These are phyloP conservation scores for Volvox carteri DNA, from an alignment of 163 green algal species.

Conservation along the genomic window DNA sequence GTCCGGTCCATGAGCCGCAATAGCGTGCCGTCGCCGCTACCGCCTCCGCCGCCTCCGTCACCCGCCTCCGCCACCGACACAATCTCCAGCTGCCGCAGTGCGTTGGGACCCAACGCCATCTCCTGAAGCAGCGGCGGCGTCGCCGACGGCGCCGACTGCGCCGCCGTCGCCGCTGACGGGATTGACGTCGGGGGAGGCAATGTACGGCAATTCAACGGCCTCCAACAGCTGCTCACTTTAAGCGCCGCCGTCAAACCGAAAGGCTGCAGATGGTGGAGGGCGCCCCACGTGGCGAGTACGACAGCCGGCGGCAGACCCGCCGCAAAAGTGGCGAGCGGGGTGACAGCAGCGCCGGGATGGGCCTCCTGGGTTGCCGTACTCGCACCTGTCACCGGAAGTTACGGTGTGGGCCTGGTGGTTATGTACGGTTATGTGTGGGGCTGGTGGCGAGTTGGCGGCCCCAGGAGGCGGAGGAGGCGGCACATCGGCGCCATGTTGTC, in stretches of 20 bases:
- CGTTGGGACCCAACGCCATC: slow-evolving; percentile 87
- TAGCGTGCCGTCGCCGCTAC: slow-evolving; percentile 75
- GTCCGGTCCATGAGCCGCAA: slow-evolving; percentile 89
- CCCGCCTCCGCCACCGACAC: slow-evolving; percentile 50
- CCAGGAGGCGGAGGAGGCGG: too few relatives aligned
- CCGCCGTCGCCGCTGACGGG: background rate
- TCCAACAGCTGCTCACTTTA: slow-evolving; percentile 26
- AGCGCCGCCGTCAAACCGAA: slow-evolving; percentile 25
- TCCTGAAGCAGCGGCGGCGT: slow-evolving; percentile 43
- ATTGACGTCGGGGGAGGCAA: background rate
- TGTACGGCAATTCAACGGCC: slow-evolving; percentile 8
- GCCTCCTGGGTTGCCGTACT: too few relatives aligned
- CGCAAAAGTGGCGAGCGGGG: background rate
- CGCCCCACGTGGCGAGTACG: slow-evolving; percentile 9
- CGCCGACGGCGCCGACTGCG: background rate
- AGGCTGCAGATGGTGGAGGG: background rate
- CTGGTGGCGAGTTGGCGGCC: too few relatives aligned
- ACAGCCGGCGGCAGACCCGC: slow-evolving; percentile 7
- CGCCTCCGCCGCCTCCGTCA: background rate
- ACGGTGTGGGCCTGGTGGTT: too few relatives aligned
- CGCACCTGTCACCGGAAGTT: too few relatives aligned
- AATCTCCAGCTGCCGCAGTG: slow-evolving; percentile 84
- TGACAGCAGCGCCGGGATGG: background rate
- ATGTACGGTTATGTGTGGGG: too few relatives aligned
- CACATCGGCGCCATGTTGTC: too few relatives aligned